Base-by-base conservation (phyloP, 2,329 filamentous ascomycete genomes). In the Penicillium griseofulvum region DNA sequence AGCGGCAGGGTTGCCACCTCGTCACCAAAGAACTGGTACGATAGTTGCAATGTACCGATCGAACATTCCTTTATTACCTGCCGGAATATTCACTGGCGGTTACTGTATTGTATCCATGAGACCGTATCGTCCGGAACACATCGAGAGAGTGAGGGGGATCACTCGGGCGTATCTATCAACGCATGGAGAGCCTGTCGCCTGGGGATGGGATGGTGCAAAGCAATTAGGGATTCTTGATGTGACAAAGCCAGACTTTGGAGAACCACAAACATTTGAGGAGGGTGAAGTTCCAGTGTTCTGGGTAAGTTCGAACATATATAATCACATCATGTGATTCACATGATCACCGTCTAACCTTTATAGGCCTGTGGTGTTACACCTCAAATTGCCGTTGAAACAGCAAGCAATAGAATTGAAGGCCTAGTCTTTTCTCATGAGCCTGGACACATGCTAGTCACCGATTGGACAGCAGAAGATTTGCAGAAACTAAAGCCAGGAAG, bases 321-420 rank as follows among this genome's bases (percentile, higher is more conserved):
- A n/a, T n/a, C n/a, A n/a, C n/a, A n/a, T n/a, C n/a, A n/a, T n/a
- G n/a, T n/a, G n/a, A n/a, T n/a, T n/a, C n/a, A 44, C 7, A 19
- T 43, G 16, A 29, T 24, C 22, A 33, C 31, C 8, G 79, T 26
- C 74, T 85, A 29, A 82, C 9, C 16, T 8, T 5, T 33, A 14
- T 83, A 85, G 83, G 85, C 83, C 0, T 88, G 85, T 64, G 85
- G 85, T 33, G 84, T 87, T 11, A 87, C 85, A 36, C 84, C 86
- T 1, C 85, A 87, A 65, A 81, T 86, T 64, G 84, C 83, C 14
- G 82, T 87, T 1, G 80, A 85, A 77, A 76, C 74, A 54, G 82
- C 83, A 5, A 59, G 65, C 14, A 47, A 62, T 8, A 71, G 68
- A 8, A 63, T 86, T 43, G 64, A 81, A 44, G 85, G 85, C 0